Percentiles rank a stretch among this genome's conserved stretches.
phyloP scores from a whole-genome alignment of 495 filamentous ascomycete genomes.

The Paragyromitra xinjiangensis region DNA sequence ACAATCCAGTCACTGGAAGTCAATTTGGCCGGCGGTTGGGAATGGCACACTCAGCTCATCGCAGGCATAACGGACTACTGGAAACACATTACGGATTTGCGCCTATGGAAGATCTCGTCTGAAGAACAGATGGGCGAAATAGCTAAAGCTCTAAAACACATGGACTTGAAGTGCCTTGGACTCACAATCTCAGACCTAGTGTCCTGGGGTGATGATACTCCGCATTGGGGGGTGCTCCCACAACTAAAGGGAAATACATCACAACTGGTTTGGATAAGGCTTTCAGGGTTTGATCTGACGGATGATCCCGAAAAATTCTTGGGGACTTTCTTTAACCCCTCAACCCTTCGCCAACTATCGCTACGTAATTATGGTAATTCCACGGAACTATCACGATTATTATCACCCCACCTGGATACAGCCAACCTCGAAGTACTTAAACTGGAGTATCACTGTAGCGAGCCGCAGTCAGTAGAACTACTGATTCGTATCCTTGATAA shows the following conservation, averaged over 20 bases:
- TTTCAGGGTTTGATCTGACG: neutral
- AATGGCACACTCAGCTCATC: neutral
- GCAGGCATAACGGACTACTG: neutral
- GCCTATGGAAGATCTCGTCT: neutral
- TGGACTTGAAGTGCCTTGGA: constrained; percentile 1
- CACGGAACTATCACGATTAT: neutral
- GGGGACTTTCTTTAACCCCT: constrained; percentile 19
- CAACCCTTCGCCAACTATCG: constrained; percentile 11
- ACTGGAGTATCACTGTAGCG: neutral
- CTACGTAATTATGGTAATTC: neutral
- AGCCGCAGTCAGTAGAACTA: neutral
- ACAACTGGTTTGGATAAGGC: constrained; percentile 12
- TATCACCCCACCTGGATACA: neutral
- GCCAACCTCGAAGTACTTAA: constrained; percentile 1
- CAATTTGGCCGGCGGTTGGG: neutral
- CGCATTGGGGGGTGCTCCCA: neutral
- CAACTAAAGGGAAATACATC: neutral
- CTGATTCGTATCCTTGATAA: neutral
- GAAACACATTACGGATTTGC: constrained; percentile 7
- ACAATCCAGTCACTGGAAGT: constrained; percentile 17
- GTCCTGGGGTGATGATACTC: neutral
- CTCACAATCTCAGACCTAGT: neutral
- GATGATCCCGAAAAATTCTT: neutral
- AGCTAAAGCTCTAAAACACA: neutral
- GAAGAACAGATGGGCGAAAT: constrained; percentile 4